phyloP scores from a whole-genome alignment of 2,329 filamentous ascomycete genomes.

The Aspergillus sp. region DNA sequence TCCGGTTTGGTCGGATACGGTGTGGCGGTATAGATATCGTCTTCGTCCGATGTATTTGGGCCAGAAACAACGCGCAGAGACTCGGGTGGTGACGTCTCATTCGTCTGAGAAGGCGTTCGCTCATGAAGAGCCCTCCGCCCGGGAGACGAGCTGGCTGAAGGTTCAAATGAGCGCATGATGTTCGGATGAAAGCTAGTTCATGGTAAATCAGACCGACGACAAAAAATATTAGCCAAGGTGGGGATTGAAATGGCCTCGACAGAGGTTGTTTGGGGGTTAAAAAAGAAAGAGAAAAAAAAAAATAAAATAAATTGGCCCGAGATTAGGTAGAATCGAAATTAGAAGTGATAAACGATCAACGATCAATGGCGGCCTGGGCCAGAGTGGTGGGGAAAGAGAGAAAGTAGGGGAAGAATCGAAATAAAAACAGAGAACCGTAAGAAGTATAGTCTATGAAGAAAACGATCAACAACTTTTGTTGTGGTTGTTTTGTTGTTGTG shows the following conservation, averaged over 20 bases:
- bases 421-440: constrained; percentile 3
- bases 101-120: constrained; percentile 46
- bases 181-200: constrained; percentile 29
- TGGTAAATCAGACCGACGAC: constrained; percentile 22
- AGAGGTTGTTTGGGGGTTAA: constrained; percentile 1
- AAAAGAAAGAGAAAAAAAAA: constrained; percentile 8
- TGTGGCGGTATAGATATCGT: constrained; percentile 41
- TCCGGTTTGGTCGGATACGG: constrained; percentile 50
- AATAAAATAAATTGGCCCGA: constrained; percentile 8
- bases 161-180: constrained; percentile 35
- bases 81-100: constrained; percentile 40
- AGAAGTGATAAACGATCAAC: constrained; percentile 11
- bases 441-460: constrained; percentile 9
- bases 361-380: constrained; percentile 5
- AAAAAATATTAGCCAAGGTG: constrained; percentile 5
- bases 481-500: constrained; percentile 25
- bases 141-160: constrained; percentile 32
- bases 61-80: constrained; percentile 39
- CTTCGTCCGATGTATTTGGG: constrained; percentile 33
- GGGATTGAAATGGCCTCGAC: constrained; percentile 5
- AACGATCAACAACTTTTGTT: constrained; percentile 11
- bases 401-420: neutral
- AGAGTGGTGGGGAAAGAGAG: neutral
- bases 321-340: constrained; percentile 7
- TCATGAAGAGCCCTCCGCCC: constrained; percentile 47